Base-by-base conservation (phyloP, 2,329 filamentous ascomycete genomes). In the Fusarium continuum region DNA sequence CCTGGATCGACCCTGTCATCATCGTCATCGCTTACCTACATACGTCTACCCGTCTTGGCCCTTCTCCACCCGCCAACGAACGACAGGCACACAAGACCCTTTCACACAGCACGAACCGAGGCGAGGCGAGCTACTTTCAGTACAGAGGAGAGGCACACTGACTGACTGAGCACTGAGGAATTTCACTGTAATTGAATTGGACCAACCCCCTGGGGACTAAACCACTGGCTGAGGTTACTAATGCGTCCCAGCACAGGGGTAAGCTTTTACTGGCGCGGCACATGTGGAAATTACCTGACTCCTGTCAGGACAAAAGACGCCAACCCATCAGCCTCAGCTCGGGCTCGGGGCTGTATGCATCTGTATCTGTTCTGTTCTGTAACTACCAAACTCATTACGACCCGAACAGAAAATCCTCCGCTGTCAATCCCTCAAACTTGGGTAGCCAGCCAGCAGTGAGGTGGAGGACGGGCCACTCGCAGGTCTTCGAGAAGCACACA, bases 1-100 rank as follows among this genome's bases (percentile, higher is more conserved):
- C 60, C 59, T 63, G 41, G 58, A 63, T 58, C 36, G 52, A 43
- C 59, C 41, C 58, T 63, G 60, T 64, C 60, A 63, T 63, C 60
- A 63, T 60, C 59, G 60, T 60, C 60, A 63, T 63, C 43, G 59
- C 60, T 60, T 39, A 55, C 25, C 44, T 45, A 47, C 25, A 44
- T 45, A 47, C 57, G 59, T 58, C 59, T 55, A 57, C 57, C 60
- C 60, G 46, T 53, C 55, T 60, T 59, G 55, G 56, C 55, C 50
- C 20, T 39, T 17, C 35, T 47, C 56, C 56, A 60, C 56, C 35
- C 10, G 13, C 8, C n/a, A 64, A 55, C 46, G 46, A 64, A 63
- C 59, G 46, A 60, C 54, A 50, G 28, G 20, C 16, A 48, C 20
- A 48, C 22, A 39, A 25, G 44, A 13, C 31, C 31, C 22, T 34